These are phyloP conservation scores for Populus tremula DNA, from an alignment of 345 rosid species.

Conservation along the genomic window DNA sequence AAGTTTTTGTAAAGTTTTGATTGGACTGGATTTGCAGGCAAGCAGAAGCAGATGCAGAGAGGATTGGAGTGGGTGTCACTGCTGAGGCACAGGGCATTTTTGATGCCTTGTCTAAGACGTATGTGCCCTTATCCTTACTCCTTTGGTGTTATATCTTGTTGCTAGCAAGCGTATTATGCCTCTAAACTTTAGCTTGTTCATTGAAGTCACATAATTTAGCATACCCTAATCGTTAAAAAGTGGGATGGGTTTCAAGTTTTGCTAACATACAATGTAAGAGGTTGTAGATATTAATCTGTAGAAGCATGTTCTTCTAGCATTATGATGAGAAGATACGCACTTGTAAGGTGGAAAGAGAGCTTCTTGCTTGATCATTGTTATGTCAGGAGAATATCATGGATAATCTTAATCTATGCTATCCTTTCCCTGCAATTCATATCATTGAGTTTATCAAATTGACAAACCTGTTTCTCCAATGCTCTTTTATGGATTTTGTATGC, in stretches of 20 bases:
- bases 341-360: not conserved
- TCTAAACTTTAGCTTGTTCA: not conserved
- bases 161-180: not conserved
- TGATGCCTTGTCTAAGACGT: slow-evolving; percentile 95
- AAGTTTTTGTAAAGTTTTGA: not conserved
- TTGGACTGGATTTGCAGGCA: slow-evolving; percentile 46
- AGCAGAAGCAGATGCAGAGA: slow-evolving; percentile 82
- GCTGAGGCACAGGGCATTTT: slow-evolving; percentile 79
- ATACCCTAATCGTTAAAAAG: not conserved
- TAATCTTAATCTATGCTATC: not conserved
- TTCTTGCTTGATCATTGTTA: not conserved
- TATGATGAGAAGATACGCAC: not conserved
- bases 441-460: not conserved
- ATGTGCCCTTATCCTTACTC: slow-evolving; percentile 7
- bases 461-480: not conserved
- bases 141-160: not conserved
- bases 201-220: not conserved
- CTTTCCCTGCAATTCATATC: not conserved
- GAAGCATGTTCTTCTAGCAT: not conserved
- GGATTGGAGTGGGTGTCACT: slow-evolving; percentile 92
- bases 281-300: not conserved
- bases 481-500: not conserved
- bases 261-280: not conserved
- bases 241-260: not conserved
- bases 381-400: not conserved